These are phyloP conservation scores for Starmerella roubikii DNA, from an alignment of 805 yeast species.

Conservation along the genomic window DNA sequence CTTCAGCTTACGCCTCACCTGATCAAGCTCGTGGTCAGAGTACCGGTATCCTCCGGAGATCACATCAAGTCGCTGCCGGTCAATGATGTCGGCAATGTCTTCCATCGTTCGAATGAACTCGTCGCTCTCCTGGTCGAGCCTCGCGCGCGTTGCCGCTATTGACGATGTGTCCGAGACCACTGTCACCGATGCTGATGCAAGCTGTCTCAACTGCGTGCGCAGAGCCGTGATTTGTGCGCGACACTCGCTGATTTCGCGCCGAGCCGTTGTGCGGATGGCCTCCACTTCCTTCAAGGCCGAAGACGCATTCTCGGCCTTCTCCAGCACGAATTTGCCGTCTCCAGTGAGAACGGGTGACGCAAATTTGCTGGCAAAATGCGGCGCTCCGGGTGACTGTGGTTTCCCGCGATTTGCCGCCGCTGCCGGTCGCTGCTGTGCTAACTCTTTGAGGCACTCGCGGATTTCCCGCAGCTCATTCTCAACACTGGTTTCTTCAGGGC, in stretches of 20 bases:
- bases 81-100: constrained; percentile 83
- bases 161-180: constrained; percentile 32
- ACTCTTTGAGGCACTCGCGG: constrained; percentile 20
- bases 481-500: constrained; percentile 25
- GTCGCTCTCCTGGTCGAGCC: constrained; percentile 68
- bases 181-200: constrained; percentile 30
- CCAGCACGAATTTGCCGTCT: constrained; percentile 14
- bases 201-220: constrained; percentile 34
- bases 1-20: constrained; percentile 50
- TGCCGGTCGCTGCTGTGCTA: constrained; percentile 4
- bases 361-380: constrained; percentile 1
- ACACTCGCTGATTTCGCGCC: constrained; percentile 31
- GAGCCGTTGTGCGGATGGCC: constrained; percentile 44
- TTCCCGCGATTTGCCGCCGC: background rate
- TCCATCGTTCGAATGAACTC: constrained; percentile 64
- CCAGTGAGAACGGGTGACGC: constrained; percentile 14
- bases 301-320: constrained; percentile 4
- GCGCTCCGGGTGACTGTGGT: too few species aligned
- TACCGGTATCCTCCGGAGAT: constrained; percentile 83
- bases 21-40: constrained; percentile 53
- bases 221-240: constrained; percentile 34
- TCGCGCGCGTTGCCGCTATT: constrained; percentile 62
- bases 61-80: constrained; percentile 77
- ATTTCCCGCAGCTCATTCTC: constrained; percentile 19
- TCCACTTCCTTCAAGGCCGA: constrained; percentile 33